Base-by-base conservation (phyloP, 2,329 filamentous ascomycete genomes). In the Aspergillus sp. region DNA sequence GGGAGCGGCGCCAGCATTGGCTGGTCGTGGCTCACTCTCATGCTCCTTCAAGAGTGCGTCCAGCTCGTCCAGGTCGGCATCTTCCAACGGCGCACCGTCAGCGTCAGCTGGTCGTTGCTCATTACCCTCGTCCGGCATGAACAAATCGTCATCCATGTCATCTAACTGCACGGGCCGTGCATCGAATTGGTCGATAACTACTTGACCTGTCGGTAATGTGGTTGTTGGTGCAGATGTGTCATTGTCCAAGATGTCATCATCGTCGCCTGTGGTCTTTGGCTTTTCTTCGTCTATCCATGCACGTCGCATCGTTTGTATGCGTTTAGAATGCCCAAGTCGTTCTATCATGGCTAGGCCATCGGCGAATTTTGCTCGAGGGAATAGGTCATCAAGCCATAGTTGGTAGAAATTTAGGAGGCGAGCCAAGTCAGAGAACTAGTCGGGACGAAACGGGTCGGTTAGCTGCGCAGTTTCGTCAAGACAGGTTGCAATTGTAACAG, bases 301-400 rank as follows among this genome's bases (percentile, higher is more conserved):
- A 74, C 86, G 87, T 63, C 94, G 85, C 79, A 89, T 90, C 34
- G 87, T 84, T 66, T 91, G 86, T 74, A 98, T 84, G 15, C 84
- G 83, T 73, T 91, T 93, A 69, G 90, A 92, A 77, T 97, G 95
- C 1, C 95, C 95, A 0, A 92, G 83, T 78, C 96, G 97, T 76
- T 99, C 95, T 2, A 98, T 91, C 82, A 98, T 97, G 45, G 84
- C 81, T 7, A 98, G 81, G 3, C 91, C 95, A 71, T 99, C 95
- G 52, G 91, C 85, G 72, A 99, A 99, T 72, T 93, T 94, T 5
- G 94, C 95, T 72, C 96, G 93, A 13, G 95, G 95, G 72, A 93
- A 99, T 13, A 99, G 83, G 72, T 97, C 93, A 77, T 99, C 94
- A 2, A 99, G 89, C 95, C 95, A 99, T 59, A 97, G 79, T 75